phyloP scores from a whole-genome alignment of 441 rosid genomes.

The Euphorbia corollata region DNA sequence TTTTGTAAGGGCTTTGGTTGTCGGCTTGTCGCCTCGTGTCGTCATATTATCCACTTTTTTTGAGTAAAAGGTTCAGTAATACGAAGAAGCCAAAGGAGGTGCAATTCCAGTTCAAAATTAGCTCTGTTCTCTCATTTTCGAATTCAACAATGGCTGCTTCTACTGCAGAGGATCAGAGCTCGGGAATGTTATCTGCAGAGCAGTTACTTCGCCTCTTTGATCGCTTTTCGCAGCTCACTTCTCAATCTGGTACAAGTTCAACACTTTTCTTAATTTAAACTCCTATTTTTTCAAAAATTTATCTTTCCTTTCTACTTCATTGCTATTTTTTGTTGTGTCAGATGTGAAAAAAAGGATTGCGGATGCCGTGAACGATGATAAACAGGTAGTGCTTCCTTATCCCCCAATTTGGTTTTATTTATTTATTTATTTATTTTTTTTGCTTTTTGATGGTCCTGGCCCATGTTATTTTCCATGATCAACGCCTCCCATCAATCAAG shows the following conservation, averaged over 20 bases:
- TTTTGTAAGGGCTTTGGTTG: background rate
- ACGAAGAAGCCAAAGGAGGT: background rate
- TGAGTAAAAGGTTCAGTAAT: background rate
- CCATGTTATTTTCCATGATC: no score
- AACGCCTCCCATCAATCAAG: no score
- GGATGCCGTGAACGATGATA: constrained; percentile 71
- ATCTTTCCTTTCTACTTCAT: background rate
- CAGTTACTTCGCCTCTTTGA: constrained; percentile 61
- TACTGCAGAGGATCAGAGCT: constrained; percentile 22
- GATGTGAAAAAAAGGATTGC: constrained; percentile 75
- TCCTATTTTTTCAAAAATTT: background rate
- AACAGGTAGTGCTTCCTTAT: constrained; percentile 39
- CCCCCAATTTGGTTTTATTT: constrained; percentile 6
- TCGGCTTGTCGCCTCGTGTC: background rate
- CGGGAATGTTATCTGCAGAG: constrained; percentile 49
- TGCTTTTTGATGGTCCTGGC: background rate
- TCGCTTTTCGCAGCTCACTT: constrained; percentile 53
- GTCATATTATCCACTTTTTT: background rate
- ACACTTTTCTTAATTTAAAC: background rate
- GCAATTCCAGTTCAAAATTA: background rate
- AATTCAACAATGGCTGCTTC: constrained; percentile 15
- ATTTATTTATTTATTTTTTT: no score
- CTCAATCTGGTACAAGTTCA: constrained; percentile 45
- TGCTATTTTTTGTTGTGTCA: constrained; percentile 13
- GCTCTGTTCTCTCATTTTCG: background rate